phyloP scores from a whole-genome alignment of 2,329 filamentous ascomycete species.

The Diaporthe australafricana region DNA sequence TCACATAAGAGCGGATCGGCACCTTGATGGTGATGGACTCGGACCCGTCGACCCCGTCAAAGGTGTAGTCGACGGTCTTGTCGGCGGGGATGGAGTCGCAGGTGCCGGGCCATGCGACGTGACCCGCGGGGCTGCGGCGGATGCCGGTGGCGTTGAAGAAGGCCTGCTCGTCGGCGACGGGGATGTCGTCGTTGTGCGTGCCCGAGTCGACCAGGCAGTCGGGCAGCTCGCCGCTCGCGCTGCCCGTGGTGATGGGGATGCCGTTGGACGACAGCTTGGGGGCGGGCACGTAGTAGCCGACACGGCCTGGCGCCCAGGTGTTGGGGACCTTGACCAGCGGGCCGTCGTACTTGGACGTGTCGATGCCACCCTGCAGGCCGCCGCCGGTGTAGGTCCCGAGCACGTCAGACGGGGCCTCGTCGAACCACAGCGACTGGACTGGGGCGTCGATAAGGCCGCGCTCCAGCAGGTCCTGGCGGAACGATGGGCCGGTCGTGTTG shows the following conservation, averaged over 20 bases:
- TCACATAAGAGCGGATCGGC: constrained; percentile 48
- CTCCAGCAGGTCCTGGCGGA: constrained; percentile 48
- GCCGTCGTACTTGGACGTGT: constrained; percentile 48
- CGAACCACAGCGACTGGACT: constrained; percentile 50
- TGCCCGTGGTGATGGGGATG: constrained; percentile 40
- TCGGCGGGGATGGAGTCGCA: constrained; percentile 46
- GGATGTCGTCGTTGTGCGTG: constrained; percentile 42
- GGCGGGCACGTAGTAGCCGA: constrained; percentile 41
- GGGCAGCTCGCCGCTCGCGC: constrained; percentile 22
- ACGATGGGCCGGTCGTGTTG: constrained; percentile 43
- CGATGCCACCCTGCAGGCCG: constrained; percentile 48
- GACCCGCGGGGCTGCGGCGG: constrained; percentile 37
- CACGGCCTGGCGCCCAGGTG: constrained; percentile 5
- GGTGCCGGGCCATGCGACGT: constrained; percentile 43
- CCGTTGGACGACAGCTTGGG: constrained; percentile 39
- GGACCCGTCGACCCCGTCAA: constrained; percentile 40
- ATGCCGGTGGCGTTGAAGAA: constrained; percentile 41
- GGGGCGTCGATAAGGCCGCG: constrained; percentile 43
- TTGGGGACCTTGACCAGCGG: constrained; percentile 45
- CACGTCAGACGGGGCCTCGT: constrained; percentile 41
- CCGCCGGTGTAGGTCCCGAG: constrained; percentile 45
- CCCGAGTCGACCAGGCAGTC: constrained; percentile 49
- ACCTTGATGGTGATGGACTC: constrained; percentile 44
- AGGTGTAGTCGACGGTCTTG: constrained; percentile 43
- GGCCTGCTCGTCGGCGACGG: constrained; percentile 35